Base-by-base conservation (phyloP, 2,329 filamentous ascomycete genomes). In the Hymenoscyphus repandus region DNA sequence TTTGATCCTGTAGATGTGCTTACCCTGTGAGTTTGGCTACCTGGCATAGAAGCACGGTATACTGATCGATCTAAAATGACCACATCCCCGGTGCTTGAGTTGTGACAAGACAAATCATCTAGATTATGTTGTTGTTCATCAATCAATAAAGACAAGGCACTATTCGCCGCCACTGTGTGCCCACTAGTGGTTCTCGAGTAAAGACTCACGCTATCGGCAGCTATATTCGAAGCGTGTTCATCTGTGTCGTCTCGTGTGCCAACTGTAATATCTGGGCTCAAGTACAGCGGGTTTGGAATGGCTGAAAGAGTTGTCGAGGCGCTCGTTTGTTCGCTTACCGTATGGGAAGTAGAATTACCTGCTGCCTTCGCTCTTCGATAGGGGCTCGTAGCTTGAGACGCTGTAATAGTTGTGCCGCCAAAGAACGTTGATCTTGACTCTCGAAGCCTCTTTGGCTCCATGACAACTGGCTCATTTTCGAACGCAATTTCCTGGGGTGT, bases 371-470 rank as follows among this genome's bases (percentile, higher is more conserved):
- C 75, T 22, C 74, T 74, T 2, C 79, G 74, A 56, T 77, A 84
- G 0, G 79, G 78, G 48, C 78, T 83, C 22, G 72, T 68, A 0
- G 76, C 76, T 27, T 77, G 71, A 53, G 81, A 79, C 1, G 80
- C 64, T 52, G 78, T 74, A 13, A 71, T 72, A 1, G 70, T 66
- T 2, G 75, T 74, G 40, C 77, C 80, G 1, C 72, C 75, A 56
- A 78, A 78, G 56, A 79, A 77, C 0, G 71, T 72, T 1, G 75
- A 76, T 51, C 69, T 73, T 18, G 72, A 68, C 45, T 74, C 68
- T 0, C 70, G 70, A 5, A 74, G 52, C 0, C 66, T n/a, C 11
- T 39, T 58, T 38, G 58, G 52, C 2, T 58, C 53, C 18, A 57
- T 47, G 20, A 62, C 55, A 30, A 55, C 30, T n/a, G 62, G 61